Base-by-base conservation (phyloP, 148 eudicot species). In the Rhododendron williamsianum region DNA sequence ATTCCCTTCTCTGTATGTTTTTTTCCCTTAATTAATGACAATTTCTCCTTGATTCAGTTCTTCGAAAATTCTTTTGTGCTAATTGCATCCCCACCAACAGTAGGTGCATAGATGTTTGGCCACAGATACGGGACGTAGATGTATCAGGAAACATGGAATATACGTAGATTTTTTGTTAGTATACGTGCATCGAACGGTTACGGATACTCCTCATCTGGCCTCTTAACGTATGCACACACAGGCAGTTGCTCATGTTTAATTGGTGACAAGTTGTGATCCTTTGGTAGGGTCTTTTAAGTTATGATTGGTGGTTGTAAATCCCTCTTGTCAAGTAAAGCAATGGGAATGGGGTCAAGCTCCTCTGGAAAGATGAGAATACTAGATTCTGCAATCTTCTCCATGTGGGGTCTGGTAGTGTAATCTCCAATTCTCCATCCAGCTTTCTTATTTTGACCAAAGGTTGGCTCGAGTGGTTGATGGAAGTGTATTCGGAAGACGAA, bases 1-100 rank as follows among this genome's bases (percentile, higher is more conserved):
- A 36, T 78, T 52, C 84, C 54, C 54, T 48, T 23, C 78, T 80
- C 84, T 85, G 25, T 27, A 82, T 86, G 81, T 54, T 81, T 65
- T 79, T 85, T 85, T 72, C 71, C 67, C 36, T 78, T 81, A 23
- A 16, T 78, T 78, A 23, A 16, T 73, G n/a, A 15, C 48, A 73
- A 71, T 52, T 48, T 38, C 74, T 25, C 15, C 35, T 65, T 81
- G 23, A 52, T 85, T 67, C 35, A 36, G 41, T 63, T 43, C 54
- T 74, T 12, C n/a, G n/a, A n/a, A n/a, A n/a, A n/a, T 80, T 73
- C n/a, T 69, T 36, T 45, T 65, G 13, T 52, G 16, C 69, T 71
- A 12, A 13, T 12, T 13, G 18, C 38, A 41, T 41, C 45, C 45
- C 45, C 7, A 41, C 45, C 45, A 41, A 41, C 45, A 6, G 2